Conservation (phyloP, 2,329 filamentous ascomycete genomes). For the Xenoacremonium recifei region DNA sequence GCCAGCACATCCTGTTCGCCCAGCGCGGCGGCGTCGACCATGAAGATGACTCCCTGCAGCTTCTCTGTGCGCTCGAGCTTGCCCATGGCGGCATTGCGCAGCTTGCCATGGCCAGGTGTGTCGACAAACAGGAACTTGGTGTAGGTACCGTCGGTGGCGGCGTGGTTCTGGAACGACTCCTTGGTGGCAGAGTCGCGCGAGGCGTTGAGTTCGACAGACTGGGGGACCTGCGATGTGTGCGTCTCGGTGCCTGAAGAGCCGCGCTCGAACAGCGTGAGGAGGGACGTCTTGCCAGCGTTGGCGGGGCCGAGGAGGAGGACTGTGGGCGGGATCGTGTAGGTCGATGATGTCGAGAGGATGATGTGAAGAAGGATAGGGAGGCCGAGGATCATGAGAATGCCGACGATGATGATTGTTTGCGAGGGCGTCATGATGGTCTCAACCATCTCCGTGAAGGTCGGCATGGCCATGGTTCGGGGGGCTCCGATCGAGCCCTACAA, state of each 20-base stretch:
- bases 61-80: constrained; percentile 44
- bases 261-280: constrained; percentile 72
- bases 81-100: constrained; percentile 68
- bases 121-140: constrained; percentile 77
- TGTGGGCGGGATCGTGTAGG: constrained; percentile 68
- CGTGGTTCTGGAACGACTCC: constrained; percentile 54
- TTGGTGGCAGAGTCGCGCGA: constrained; percentile 43
- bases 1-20: constrained; percentile 60
- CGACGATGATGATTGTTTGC: constrained; percentile 61
- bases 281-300: constrained; percentile 82
- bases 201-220: constrained; percentile 55
- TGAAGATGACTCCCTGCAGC: constrained; percentile 75
- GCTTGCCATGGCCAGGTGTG: constrained; percentile 93
- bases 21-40: constrained; percentile 80
- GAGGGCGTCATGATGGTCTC: constrained; percentile 61
- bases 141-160: constrained; percentile 53
- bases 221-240: constrained; percentile 53
- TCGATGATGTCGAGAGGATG: constrained; percentile 64
- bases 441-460: constrained; percentile 39
- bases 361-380: constrained; percentile 77
- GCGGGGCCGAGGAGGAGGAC: constrained; percentile 81
- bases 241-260: constrained; percentile 46
- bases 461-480: constrained; percentile 31
- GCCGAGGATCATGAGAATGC: constrained; percentile 67
- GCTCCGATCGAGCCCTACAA: constrained; percentile 10